Base-by-base conservation (phyloP, 257 asterid genomes). In the Penstemon davidsonii region DNA sequence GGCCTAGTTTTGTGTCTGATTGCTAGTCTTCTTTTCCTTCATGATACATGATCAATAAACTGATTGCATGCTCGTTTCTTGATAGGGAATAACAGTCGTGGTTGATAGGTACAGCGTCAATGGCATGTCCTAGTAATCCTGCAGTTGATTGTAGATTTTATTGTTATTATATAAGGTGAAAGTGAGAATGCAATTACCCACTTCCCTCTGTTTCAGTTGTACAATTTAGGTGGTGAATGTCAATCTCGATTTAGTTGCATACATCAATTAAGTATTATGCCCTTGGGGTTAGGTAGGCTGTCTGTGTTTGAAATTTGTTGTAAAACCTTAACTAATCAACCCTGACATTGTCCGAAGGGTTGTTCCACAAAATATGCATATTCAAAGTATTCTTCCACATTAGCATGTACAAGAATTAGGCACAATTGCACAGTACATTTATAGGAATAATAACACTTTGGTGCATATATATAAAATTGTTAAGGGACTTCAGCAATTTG, bases 151-250 rank as follows among this genome's bases (percentile, higher is more conserved):
- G 38, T 84, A 80, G 74, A 76, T 78, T 80, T 66, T 69, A 62
- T 75, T 78, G 75, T 70, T 47, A 51, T 56, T 71, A 69, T 65
- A 72, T 85, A 71, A 66, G 74, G 45, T 51, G 38, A 54, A 73
- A 70, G 60, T 73, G 79, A 65, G 84, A 56, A 49, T 56, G 73
- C 62, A 78, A 83, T 62, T 68, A 69, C 64, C 77, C 74, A 45
- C 70, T 73, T 72, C 72, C 73, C 57, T 69, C 63, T 73, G 80
- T 74, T 72, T 66, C 72, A 73, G 81, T 68, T 75, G 87, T 83
- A 83, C 75, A 79, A 83, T 71, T 70, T 84, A 80, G 95, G 73
- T 18, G 19, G 82, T 85, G 80, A 87, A 50, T 87, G 85, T 83
- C 75, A n/a, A 84, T 83, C 87, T 77, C 66, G 70, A 69, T 72